Evolutionary conservation across 2,329 filamentous ascomycete species (phyloP).

Genomic region (Paecilomyces formosus): DNA sequence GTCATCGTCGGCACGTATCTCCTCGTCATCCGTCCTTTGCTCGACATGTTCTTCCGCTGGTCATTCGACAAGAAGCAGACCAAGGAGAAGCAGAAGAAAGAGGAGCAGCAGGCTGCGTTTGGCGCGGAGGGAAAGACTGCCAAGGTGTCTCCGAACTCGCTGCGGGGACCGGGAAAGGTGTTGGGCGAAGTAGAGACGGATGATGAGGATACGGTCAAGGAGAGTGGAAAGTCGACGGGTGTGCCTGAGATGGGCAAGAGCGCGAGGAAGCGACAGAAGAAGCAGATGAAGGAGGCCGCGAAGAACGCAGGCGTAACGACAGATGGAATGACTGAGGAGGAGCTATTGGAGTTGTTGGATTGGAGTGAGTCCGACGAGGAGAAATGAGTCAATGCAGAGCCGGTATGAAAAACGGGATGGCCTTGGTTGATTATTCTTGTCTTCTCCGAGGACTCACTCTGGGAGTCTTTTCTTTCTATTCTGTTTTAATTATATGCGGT

Average conservation of each 20-base stretch:
- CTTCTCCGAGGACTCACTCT: neutral
- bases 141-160: constrained; percentile 54
- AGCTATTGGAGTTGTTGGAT: constrained; percentile 61
- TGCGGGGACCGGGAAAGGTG: constrained; percentile 47
- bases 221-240: constrained; percentile 30
- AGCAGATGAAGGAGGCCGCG: constrained; percentile 55
- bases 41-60: constrained; percentile 56
- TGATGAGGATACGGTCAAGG: constrained; percentile 36
- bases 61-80: constrained; percentile 31
- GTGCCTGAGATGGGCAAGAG: constrained; percentile 57
- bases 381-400: neutral
- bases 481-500: neutral
- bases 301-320: constrained; percentile 35
- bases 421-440: neutral
- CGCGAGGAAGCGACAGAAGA: constrained; percentile 57
- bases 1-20: constrained; percentile 64
- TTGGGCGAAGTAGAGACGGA: constrained; percentile 9
- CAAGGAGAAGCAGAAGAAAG: constrained; percentile 53
- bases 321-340: constrained; percentile 62
- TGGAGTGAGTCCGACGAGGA: constrained; percentile 27
- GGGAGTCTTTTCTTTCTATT: neutral
- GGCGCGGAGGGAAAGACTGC: constrained; percentile 31
- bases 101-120: constrained; percentile 31
- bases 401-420: neutral
- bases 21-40: constrained; percentile 49